Evolutionary conservation across 2,329 filamentous ascomycete species (phyloP).

Genomic region (Alternaria ethzedia): DNA sequence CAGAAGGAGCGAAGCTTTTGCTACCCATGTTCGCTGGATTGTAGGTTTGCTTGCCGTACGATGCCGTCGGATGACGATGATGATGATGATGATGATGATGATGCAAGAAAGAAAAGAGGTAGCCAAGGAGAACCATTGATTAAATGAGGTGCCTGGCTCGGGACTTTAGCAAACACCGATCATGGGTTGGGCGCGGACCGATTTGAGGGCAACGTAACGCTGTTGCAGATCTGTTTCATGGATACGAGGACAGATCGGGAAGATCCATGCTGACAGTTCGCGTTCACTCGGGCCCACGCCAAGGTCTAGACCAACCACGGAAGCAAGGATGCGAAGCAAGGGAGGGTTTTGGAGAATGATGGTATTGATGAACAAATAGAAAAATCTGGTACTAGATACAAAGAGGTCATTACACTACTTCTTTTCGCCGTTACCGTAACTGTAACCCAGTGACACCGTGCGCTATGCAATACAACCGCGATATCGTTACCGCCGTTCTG

Average conservation of each 20-base stretch:
- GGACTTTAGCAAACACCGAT: neutral
- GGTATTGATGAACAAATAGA: neutral
- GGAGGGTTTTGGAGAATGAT: neutral
- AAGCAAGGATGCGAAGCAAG: neutral
- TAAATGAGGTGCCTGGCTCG: neutral
- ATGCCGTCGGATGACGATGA: neutral
- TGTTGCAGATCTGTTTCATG: slow-evolving; percentile 21
- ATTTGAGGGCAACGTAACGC: neutral
- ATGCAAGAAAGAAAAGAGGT: neutral
- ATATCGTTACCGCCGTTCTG: neutral
- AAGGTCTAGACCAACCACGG: neutral
- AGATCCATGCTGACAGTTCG: neutral
- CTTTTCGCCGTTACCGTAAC: neutral
- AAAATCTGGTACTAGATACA: neutral
- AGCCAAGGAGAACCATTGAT: neutral
- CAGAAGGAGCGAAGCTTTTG: neutral
- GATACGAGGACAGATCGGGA: neutral
- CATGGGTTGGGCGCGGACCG: neutral
- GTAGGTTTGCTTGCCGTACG: neutral
- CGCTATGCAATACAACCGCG: slow-evolving; percentile 4
- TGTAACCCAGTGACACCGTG: slow-evolving; percentile 1
- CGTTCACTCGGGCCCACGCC: neutral
- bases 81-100: neutral
- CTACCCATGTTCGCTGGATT: slow-evolving; percentile 4
- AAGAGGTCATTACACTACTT: neutral